Percentiles rank a stretch among this genome's conserved stretches.
Conservation (phyloP, 1,284 basidiomycete species). For the Melampsora americana region DNA sequence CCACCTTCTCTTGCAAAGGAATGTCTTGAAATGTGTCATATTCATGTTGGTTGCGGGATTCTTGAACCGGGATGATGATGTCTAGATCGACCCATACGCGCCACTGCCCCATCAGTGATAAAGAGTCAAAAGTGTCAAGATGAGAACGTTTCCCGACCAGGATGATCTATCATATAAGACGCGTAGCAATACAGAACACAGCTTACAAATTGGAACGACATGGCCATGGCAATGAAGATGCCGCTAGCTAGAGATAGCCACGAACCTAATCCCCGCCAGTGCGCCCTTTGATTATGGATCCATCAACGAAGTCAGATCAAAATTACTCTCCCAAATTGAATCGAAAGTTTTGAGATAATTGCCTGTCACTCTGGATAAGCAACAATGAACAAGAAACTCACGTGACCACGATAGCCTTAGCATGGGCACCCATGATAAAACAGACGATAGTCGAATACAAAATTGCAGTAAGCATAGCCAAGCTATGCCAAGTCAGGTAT, state of each 20-base stretch:
- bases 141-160: neutral
- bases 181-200: neutral
- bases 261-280: neutral
- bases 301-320: too few relatives aligned
- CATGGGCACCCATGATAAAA: neutral
- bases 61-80: constrained; percentile 4
- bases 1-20: too few relatives aligned
- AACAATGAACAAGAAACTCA: neutral
- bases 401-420: neutral
- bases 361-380: too few relatives aligned
- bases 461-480: neutral
- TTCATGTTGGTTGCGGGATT: neutral
- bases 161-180: neutral
- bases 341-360: too few relatives aligned
- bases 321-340: too few relatives aligned
- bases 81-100: constrained; percentile 4
- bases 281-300: neutral
- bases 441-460: neutral
- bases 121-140: neutral
- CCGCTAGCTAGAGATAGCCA: neutral
- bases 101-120: neutral
- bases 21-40: too few relatives aligned
- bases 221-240: neutral
- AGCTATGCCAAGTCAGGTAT: neutral
- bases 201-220: constrained; percentile 4